Evolutionary conservation across 202 grass and related monocot genomes (phyloP), one percentile per base, ranked within the genome.

Genomic region (Carex sylvatica): DNA sequence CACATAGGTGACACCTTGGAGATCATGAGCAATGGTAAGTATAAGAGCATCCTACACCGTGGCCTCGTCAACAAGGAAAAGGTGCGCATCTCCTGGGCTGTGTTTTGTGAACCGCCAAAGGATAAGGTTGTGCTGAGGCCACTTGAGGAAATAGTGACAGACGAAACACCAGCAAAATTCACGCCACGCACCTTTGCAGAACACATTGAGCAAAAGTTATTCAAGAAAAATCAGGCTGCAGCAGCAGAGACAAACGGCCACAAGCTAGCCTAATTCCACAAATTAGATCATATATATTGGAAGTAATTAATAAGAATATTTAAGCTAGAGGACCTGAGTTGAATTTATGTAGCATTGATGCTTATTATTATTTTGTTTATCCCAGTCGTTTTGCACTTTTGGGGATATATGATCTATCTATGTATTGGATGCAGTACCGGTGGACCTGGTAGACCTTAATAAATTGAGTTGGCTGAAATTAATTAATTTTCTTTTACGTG

Each of bases 31-130:
- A 98, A 94, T 58, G 95, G 85, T 0, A 71, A 56, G 12, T 98
- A 94, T 88, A 98, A 91, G 64, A 98, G 95, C 85, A 87, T 98
- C 58, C 92, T 98, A 35, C 95, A 98, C 84, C 95, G 95, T 11
- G 95, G 88, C 5, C 90, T 97, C 73, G 94, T 97, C 26, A 98
- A 91, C 92, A 89, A 88, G 10, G 79, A 87, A 9, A 88, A 87
- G 16, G 88, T 92, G n/a, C 92, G 95, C 33, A 73, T 97, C 60
- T 97, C 95, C 1, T 97, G 95, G 95, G 95, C 93, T 2, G 73
- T 97, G 70, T 97, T 97, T 85, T 92, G 90, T 85, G 90, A 97
- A 90, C 94, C 94, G 0, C 95, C 95, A 3, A 91, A 80, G 0
- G 88, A 94, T 0, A 64, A 62, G 9, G 87, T 97, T 64, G 47